Evolutionary conservation across 2,329 filamentous ascomycete species (phyloP).

Genomic region (Aspergillus brunneoviolaceus): DNA sequence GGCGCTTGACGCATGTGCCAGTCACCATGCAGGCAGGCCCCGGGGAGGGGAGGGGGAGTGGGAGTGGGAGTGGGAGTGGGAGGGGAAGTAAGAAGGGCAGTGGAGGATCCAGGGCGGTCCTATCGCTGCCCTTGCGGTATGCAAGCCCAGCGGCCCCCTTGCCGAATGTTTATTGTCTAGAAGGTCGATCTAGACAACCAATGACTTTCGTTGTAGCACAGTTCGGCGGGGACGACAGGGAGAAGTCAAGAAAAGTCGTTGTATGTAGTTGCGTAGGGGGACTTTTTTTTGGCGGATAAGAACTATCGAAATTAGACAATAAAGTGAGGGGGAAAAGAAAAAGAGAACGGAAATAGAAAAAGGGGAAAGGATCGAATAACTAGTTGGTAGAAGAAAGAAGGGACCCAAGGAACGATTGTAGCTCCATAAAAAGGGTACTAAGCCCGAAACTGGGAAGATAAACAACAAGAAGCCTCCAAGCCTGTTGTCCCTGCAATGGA

Average conservation of each 20-base stretch:
- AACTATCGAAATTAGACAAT: not conserved
- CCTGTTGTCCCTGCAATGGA: too few species aligned
- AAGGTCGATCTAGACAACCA: conserved; percentile 1
- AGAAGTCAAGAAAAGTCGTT: not conserved
- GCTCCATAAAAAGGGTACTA: conserved; percentile 1
- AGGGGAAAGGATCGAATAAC: not conserved
- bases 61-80: too few species aligned
- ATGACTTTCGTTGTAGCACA: not conserved
- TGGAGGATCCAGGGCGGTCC: conserved; percentile 13
- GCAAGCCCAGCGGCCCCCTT: conserved; percentile 15
- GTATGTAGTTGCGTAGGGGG: too few species aligned
- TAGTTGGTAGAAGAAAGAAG: conserved; percentile 1
- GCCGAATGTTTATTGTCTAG: conserved; percentile 17
- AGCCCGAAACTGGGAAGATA: conserved; percentile 1
- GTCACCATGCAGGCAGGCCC: conserved; percentile 5
- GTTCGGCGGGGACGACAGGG: conserved; percentile 1
- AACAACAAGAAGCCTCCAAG: not conserved
- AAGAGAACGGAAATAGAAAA: not conserved
- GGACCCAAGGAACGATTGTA: not conserved
- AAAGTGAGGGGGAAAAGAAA: not conserved
- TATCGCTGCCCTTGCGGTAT: conserved; percentile 17
- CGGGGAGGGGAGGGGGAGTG: too few species aligned
- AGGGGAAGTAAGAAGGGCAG: not conserved
- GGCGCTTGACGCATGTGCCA: conserved; percentile 19
- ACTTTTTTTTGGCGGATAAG: not conserved